Percentiles rank a stretch among this genome's conserved stretches.
Conservation (phyloP, 2,329 filamentous ascomycete species). For the Diplodia seriata region DNA sequence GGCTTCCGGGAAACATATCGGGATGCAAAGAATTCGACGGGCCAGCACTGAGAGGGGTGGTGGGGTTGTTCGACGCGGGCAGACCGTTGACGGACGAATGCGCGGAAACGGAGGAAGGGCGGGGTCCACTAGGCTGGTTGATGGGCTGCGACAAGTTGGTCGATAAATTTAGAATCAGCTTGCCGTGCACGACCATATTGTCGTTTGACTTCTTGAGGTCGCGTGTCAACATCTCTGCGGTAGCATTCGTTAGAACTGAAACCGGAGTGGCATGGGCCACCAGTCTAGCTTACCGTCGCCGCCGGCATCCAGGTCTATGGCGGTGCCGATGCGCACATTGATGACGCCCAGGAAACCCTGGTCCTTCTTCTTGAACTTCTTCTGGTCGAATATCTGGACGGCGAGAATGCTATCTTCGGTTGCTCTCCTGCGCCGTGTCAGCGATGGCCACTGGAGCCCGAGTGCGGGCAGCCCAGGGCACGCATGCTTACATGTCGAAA, state of each 20-base stretch:
- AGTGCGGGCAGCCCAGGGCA: slow-evolving; percentile 32
- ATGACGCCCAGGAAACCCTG: slow-evolving; percentile 98
- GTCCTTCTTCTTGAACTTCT: slow-evolving; percentile 99
- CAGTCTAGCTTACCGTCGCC: slow-evolving; percentile 76
- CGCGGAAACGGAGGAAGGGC: slow-evolving; percentile 38
- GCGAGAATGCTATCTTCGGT: slow-evolving; percentile 96
- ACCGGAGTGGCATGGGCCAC: slow-evolving; percentile 11
- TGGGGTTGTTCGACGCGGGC: slow-evolving; percentile 36
- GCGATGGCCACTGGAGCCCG: slow-evolving; percentile 33
- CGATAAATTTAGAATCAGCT: slow-evolving; percentile 94
- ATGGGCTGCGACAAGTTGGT: slow-evolving; percentile 82
- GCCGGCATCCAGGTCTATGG: slow-evolving; percentile 86
- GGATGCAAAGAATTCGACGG: slow-evolving; percentile 47
- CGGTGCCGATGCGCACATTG: slow-evolving; percentile 93
- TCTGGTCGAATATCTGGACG: slow-evolving; percentile 98
- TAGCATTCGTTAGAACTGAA: slow-evolving; percentile 38
- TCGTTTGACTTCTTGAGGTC: slow-evolving; percentile 98
- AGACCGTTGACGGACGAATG: slow-evolving; percentile 50
- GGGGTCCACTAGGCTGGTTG: slow-evolving; percentile 38
- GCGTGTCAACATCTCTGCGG: slow-evolving; percentile 88
- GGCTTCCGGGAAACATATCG: slow-evolving; percentile 46
- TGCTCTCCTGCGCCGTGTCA: slow-evolving; percentile 69
- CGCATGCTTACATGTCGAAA: slow-evolving; percentile 84
- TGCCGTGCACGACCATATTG: slow-evolving; percentile 96
- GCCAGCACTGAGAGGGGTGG: slow-evolving; percentile 25